Conservation (phyloP, 768 basidiomycete genomes). For the Pulveroboletus sp. region DNA sequence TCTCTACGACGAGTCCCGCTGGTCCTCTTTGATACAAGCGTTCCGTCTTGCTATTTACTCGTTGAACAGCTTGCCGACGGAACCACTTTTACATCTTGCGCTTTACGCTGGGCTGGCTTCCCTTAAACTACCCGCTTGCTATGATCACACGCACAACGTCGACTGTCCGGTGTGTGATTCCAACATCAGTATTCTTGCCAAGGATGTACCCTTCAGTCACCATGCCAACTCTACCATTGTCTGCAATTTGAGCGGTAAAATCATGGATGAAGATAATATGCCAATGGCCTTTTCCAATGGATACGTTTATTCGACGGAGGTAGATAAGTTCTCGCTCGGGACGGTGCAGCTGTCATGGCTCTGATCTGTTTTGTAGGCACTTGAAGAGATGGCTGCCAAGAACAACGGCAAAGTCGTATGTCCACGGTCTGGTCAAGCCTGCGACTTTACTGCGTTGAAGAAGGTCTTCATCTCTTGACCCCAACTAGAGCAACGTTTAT, state of each 20-base stretch:
- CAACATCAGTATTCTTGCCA: conserved; percentile 69
- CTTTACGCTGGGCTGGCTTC: conserved; percentile 90
- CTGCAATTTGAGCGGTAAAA: conserved; percentile 83
- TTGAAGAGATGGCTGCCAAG: conserved; percentile 82
- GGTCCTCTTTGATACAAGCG: conserved; percentile 65
- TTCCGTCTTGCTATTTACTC: conserved; percentile 86
- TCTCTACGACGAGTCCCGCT: conserved; percentile 76
- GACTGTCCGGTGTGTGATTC: conserved; percentile 91
- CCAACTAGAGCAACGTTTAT: background rate
- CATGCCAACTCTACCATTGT: conserved; percentile 96
- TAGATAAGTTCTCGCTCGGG: conserved; percentile 32
- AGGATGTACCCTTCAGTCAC: conserved; percentile 87
- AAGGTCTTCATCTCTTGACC: conserved; percentile 90
- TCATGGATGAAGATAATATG: conserved; percentile 93
- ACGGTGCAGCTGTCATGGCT: conserved; percentile 3
- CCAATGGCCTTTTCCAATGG: conserved; percentile 91
- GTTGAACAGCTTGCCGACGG: conserved; percentile 81
- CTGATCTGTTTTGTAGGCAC: conserved; percentile 47
- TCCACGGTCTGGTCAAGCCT: conserved; percentile 65
- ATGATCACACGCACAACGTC: conserved; percentile 60
- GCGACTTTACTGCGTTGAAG: conserved; percentile 59
- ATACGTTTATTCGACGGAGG: conserved; percentile 90
- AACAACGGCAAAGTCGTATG: conserved; percentile 80
- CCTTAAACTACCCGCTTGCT: conserved; percentile 85
- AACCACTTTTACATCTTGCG: conserved; percentile 82